These are phyloP conservation scores for Calonectria leucothoes DNA, from an alignment of 2,329 filamentous ascomycete species.

Conservation along the genomic window DNA sequence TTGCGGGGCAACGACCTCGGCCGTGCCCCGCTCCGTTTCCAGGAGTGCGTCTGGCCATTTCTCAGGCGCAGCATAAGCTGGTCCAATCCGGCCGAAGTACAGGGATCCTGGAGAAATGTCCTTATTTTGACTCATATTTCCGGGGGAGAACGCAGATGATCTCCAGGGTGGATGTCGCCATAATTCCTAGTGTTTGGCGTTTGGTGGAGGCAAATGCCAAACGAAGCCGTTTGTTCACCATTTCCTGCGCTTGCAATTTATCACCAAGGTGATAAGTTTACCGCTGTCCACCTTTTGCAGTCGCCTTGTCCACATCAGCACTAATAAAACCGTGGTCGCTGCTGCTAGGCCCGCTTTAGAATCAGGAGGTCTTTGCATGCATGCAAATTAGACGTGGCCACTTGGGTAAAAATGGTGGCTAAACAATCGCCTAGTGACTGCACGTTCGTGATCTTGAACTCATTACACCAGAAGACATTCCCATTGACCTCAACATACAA, in stretches of 20 bases:
- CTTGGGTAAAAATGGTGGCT: neutral
- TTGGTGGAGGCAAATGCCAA: neutral
- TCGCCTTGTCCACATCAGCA: neutral
- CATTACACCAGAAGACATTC: neutral
- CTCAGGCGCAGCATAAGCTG: neutral
- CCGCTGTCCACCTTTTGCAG: neutral
- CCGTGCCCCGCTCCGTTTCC: neutral
- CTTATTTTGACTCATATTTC: neutral
- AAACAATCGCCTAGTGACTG: neutral
- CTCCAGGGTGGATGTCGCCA: neutral
- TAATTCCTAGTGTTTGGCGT: neutral
- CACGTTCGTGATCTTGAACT: neutral
- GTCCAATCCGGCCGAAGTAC: neutral
- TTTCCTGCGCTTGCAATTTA: neutral
- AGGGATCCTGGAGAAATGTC: neutral
- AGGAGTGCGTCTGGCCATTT: neutral
- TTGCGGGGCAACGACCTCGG: neutral
- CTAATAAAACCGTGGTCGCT: neutral
- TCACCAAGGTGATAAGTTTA: neutral
- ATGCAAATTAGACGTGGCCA: neutral
- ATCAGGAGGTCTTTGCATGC: neutral
- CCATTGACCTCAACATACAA: neutral
- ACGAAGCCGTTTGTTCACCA: neutral
- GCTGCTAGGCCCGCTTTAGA: neutral
- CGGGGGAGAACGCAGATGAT: neutral